These are phyloP conservation scores for Trichoderma polysporum DNA, from an alignment of 2,329 filamentous ascomycete species.

Conservation along the genomic window DNA sequence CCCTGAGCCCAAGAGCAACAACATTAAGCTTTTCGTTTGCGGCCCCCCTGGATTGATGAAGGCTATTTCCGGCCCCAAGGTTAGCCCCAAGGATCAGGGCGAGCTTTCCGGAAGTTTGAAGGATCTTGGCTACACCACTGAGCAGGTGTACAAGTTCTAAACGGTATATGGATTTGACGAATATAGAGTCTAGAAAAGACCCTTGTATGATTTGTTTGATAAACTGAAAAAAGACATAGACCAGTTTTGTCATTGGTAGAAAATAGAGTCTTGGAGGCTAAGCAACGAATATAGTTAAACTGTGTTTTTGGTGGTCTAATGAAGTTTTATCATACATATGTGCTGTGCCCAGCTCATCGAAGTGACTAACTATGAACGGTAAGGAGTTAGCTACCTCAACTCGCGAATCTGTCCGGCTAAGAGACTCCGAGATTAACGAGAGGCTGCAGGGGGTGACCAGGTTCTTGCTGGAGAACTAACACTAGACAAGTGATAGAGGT, in stretches of 20 bases:
- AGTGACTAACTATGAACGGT: too few species aligned
- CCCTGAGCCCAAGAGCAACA: constrained; percentile 85
- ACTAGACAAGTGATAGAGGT: too few species aligned
- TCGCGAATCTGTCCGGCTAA: too few species aligned
- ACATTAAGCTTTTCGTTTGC: constrained; percentile 96
- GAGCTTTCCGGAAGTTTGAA: constrained; percentile 79
- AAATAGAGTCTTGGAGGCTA: constrained; percentile 3
- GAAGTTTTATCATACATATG: not conserved
- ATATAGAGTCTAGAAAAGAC: not conserved
- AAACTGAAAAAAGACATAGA: not conserved
- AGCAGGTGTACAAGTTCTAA: constrained; percentile 96
- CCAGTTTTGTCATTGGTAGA: not conserved
- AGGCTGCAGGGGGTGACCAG: too few species aligned
- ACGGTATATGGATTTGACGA: not conserved
- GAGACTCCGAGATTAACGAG: too few species aligned
- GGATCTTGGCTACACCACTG: constrained; percentile 66
- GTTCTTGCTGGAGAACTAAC: too few species aligned
- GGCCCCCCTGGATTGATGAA: constrained; percentile 93
- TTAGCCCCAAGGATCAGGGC: constrained; percentile 89
- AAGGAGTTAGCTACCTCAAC: too few species aligned
- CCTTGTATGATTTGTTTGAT: constrained; percentile 11
- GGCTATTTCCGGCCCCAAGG: constrained; percentile 84
- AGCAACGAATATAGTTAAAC: not conserved
- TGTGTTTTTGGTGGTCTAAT: not conserved
- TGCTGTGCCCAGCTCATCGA: too few species aligned